Evolutionary conservation across 331 rosid genomes (phyloP).

Genomic region (Phaseolus coccineus): DNA sequence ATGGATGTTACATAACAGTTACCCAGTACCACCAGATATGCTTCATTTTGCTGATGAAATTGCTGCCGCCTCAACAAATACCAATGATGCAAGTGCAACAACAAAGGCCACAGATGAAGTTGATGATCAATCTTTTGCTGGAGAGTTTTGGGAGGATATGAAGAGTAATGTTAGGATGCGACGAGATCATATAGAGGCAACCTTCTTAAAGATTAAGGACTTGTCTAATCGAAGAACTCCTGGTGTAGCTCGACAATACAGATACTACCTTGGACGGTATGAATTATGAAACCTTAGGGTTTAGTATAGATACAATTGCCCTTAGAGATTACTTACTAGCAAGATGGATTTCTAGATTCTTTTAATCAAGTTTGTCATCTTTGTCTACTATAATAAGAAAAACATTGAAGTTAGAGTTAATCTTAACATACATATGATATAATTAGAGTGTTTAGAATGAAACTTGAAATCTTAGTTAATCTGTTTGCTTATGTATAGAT

Average conservation of each 20-base stretch:
- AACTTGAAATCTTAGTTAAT: constrained; percentile 11
- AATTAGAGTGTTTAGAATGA: background rate
- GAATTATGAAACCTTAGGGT: constrained; percentile 26
- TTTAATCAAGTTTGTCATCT: constrained; percentile 4
- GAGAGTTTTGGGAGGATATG: constrained; percentile 67
- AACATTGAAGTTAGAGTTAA: background rate
- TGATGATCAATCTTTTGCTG: constrained; percentile 59
- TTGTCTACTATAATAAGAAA: constrained; percentile 2
- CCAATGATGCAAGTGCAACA: constrained; percentile 9
- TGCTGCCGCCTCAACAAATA: constrained; percentile 53
- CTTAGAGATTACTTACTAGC: background rate
- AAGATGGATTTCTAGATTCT: constrained; percentile 12
- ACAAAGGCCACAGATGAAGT: constrained; percentile 37
- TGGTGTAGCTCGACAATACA: constrained; percentile 64
- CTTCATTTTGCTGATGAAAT: constrained; percentile 65
- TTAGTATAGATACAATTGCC: constrained; percentile 10
- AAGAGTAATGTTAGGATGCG: constrained; percentile 58
- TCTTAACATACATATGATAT: background rate
- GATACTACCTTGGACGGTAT: constrained; percentile 79
- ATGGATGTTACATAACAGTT: constrained; percentile 88
- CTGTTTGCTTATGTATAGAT: background rate
- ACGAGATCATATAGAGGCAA: constrained; percentile 58
- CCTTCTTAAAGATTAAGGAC: constrained; percentile 58
- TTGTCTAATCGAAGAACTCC: constrained; percentile 70
- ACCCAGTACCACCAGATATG: constrained; percentile 75